phyloP scores from a whole-genome alignment of 176 grass and related monocot genomes.

The Cocos nucifera region DNA sequence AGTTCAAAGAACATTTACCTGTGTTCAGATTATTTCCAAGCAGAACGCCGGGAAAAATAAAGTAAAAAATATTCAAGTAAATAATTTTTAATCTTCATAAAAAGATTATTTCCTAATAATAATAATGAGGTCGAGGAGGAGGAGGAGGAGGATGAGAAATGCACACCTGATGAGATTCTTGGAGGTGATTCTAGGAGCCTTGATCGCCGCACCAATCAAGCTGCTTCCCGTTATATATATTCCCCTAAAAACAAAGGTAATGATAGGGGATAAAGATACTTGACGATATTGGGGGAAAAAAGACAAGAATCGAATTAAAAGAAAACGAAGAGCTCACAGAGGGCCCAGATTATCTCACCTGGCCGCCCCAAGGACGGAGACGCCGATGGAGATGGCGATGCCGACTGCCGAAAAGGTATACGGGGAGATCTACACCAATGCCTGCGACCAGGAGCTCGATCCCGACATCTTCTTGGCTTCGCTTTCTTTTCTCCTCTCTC shows the following conservation, averaged over 20 bases:
- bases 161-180: conserved; percentile 94
- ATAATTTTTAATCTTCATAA: too few species aligned
- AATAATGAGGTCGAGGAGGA: too few species aligned
- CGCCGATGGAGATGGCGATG: conserved; percentile 96
- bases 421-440: conserved; percentile 83
- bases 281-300: too few species aligned
- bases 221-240: conserved; percentile 98
- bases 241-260: conserved; percentile 35
- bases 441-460: conserved; percentile 61
- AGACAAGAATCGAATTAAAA: background rate
- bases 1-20: too few species aligned
- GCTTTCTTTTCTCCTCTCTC: too few species aligned
- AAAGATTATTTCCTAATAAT: too few species aligned
- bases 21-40: too few species aligned
- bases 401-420: conserved; percentile 92
- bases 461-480: too few species aligned
- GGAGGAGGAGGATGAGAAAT: background rate
- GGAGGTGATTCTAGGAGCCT: conserved; percentile 92
- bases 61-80: too few species aligned
- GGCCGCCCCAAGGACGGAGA: conserved; percentile 91
- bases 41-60: too few species aligned
- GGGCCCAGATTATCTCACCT: conserved; percentile 25
- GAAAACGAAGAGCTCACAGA: background rate
- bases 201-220: conserved; percentile 91
- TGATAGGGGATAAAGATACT: background rate